Base-by-base conservation (phyloP, 2,329 filamentous ascomycete genomes). In the Aspergillus carbonarius region DNA sequence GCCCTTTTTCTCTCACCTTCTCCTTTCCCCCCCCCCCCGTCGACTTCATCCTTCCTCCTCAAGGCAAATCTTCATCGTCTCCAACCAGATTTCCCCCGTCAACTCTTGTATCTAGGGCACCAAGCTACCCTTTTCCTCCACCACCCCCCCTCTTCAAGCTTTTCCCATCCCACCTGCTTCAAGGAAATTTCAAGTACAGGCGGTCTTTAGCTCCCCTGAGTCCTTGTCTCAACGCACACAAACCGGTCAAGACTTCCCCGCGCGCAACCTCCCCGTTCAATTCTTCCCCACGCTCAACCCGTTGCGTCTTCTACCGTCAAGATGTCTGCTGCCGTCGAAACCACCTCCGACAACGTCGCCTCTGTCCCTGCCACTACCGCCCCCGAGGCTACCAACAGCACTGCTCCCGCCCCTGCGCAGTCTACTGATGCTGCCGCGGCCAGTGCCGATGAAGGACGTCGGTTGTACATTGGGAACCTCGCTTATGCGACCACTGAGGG, bases 401-500 rank as follows among this genome's bases (percentile, higher is more conserved):
- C 82, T 73, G 85, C 88, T 67, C 86, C 87, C 76, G 85, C 90
- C 80, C 82, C 85, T 74, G 84, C 88, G 73, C 85, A 90, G 81
- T 89, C 70, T 39, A 66, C 91, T 77, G 92, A 96, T 80, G 92
- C 93, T 79, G 92, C 95, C 76, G 89, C 95, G 79, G 92, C 92
- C 82, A 96, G 92, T 83, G 95, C 95, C 80, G 93, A 93, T 81
- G 95, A 99, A 86, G 93, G 95, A 80, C 92, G 95, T 85, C 92
- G 95, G 84, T 90, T 99, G 75, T 99, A 99, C 85, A 98, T 99
- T 85, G 95, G 95, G 85, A 99, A 99, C 86, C 91, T 99, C 88
- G 95, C 95, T 76, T 99, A 99, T 81, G 93, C 93, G 89, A 98
- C 95, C 88, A 96, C 92, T 80, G 95, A 98, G 91, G 95, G 91